Conservation (phyloP, 2,329 filamentous ascomycete species). For the Coniochaeta sp. region DNA sequence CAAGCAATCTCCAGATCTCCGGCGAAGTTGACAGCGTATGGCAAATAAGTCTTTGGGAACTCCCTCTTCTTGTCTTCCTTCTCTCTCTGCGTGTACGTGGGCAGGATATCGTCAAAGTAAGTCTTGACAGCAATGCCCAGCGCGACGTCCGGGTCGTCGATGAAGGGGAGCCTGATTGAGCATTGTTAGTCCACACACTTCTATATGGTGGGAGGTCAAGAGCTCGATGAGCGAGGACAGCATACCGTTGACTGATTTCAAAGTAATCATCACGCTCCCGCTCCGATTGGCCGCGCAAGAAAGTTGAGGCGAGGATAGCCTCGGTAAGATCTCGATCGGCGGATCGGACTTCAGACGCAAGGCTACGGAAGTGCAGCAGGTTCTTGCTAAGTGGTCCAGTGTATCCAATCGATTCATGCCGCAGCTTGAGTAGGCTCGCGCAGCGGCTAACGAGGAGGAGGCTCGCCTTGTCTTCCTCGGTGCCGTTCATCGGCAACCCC, state of each 20-base stretch:
- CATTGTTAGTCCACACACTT: conserved; percentile 8
- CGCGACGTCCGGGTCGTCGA: conserved; percentile 57
- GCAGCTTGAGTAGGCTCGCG: conserved; percentile 73
- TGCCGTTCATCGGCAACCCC: conserved; percentile 46
- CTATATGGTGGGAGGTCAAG: neutral
- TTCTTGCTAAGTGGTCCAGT: conserved; percentile 91
- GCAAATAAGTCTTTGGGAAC: conserved; percentile 49
- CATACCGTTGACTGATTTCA: conserved; percentile 66
- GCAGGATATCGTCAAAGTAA: conserved; percentile 49
- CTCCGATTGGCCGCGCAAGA: conserved; percentile 72
- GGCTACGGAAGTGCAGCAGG: conserved; percentile 75
- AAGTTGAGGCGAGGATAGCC: conserved; percentile 70
- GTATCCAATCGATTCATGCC: conserved; percentile 81
- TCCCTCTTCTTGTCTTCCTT: conserved; percentile 31
- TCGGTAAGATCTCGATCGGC: conserved; percentile 78
- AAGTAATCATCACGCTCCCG: conserved; percentile 60
- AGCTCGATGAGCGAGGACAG: conserved; percentile 7
- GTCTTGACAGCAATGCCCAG: conserved; percentile 75
- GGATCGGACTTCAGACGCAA: conserved; percentile 72
- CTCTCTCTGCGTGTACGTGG: neutral
- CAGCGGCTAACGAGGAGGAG: conserved; percentile 80
- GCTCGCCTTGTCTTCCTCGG: conserved; percentile 67
- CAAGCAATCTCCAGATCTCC: conserved; percentile 52
- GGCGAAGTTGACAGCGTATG: conserved; percentile 48
- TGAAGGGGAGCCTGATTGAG: conserved; percentile 15